Conservation (phyloP, 495 filamentous ascomycete species). For the Usnea hakonensis region DNA sequence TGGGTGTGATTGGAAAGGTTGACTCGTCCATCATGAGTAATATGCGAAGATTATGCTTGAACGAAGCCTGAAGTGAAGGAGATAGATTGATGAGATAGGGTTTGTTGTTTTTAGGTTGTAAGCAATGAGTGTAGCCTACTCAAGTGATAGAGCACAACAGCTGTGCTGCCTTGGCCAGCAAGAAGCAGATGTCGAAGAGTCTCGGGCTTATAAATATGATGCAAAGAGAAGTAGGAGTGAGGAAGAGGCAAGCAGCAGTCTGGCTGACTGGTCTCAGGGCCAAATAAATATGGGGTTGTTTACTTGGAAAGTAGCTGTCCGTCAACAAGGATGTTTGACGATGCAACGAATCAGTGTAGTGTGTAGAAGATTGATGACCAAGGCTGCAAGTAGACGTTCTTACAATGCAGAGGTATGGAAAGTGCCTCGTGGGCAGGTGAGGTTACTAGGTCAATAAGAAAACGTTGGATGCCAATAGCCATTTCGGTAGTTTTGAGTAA, state of each 20-base stretch:
- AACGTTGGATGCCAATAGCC: constrained; percentile 13
- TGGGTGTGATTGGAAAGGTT: constrained; percentile 36
- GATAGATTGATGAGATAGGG: not conserved
- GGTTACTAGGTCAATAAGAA: constrained; percentile 7
- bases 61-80: not conserved
- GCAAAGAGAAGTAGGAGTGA: not conserved
- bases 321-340: not conserved
- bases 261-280: not conserved
- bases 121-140: not conserved
- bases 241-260: not conserved
- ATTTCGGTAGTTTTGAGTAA: not conserved
- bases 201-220: not conserved
- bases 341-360: constrained; percentile 15
- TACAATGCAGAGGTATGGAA: not conserved
- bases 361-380: not conserved
- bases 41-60: not conserved
- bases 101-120: not conserved
- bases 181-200: not conserved
- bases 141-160: not conserved
- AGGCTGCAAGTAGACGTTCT: not conserved
- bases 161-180: not conserved
- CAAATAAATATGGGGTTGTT: not conserved
- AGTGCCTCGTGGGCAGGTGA: constrained; percentile 22
- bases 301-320: not conserved
- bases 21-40: constrained; percentile 14